Evolutionary conservation across 192 early-diverging fungal species (phyloP).

Genomic region (Coemansia sp.): DNA sequence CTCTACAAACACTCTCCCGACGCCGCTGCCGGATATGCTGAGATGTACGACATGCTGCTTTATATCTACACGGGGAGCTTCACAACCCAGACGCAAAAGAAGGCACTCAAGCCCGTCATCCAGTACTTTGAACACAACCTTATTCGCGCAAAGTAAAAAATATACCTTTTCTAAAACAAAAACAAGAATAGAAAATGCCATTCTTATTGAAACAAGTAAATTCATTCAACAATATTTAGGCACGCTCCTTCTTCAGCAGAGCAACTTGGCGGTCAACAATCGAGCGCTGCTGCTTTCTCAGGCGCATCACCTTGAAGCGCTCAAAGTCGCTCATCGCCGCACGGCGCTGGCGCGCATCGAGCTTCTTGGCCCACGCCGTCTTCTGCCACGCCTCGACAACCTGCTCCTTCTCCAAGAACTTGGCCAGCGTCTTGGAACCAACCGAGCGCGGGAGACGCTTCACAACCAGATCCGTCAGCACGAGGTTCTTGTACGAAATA

Average conservation of each 20-base stretch:
- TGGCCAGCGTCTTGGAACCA: conserved; percentile 73
- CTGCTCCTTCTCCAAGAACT: conserved; percentile 82
- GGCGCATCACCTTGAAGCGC: conserved; percentile 96
- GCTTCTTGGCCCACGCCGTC: conserved; percentile 96
- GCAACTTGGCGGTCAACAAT: conserved; percentile 50
- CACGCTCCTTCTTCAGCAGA: conserved; percentile 48
- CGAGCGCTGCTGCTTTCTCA: conserved; percentile 76
- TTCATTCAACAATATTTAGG: conserved; percentile 17
- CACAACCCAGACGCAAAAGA: conserved; percentile 31
- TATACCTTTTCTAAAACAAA: no score
- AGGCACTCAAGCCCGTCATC: conserved; percentile 24
- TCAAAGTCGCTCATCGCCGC: conserved; percentile 89
- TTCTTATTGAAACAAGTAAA: not conserved
- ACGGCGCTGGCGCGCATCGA: conserved; percentile 76
- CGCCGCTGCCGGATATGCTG: conserved; percentile 25
- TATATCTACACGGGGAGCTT: conserved; percentile 36
- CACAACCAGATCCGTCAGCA: conserved; percentile 87
- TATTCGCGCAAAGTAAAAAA: no score
- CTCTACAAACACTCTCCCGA: conserved; percentile 50
- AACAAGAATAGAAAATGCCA: not conserved
- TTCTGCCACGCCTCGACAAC: conserved; percentile 77
- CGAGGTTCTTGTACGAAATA: conserved; percentile 85
- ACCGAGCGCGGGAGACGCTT: conserved; percentile 80
- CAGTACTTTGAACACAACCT: conserved; percentile 37
- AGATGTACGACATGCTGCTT: conserved; percentile 38